Percentiles rank a stretch among this genome's conserved stretches.
phyloP scores from a whole-genome alignment of 176 grass and related monocot species.

The Musa schizocarpa region DNA sequence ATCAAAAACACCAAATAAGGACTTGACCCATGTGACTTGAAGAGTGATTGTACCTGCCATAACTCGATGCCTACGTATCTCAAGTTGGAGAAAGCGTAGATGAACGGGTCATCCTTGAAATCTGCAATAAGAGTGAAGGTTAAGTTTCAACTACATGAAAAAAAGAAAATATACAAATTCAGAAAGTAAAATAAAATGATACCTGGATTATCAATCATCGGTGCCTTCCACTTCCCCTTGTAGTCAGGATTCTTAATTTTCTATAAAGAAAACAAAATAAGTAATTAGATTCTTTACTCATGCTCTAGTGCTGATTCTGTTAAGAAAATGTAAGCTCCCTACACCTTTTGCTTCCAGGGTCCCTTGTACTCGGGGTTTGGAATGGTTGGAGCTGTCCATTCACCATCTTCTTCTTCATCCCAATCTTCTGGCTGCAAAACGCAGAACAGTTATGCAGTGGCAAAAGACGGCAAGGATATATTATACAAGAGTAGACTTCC shows the following conservation, averaged over 20 bases:
- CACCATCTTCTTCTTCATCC: slow-evolving; percentile 64
- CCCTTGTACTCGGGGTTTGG: slow-evolving; percentile 65
- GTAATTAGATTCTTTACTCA: background rate
- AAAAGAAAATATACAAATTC: background rate
- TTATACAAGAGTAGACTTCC: no score
- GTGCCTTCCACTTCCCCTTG: slow-evolving; percentile 73
- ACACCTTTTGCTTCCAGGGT: slow-evolving; percentile 48
- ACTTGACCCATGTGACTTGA: background rate
- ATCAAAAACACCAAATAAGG: background rate
- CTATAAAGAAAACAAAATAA: slow-evolving; percentile 18
- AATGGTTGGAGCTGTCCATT: slow-evolving; percentile 54
- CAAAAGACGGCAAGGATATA: background rate
- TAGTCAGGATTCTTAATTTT: slow-evolving; percentile 74
- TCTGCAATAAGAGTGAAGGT: slow-evolving; percentile 26
- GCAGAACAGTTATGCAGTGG: slow-evolving; percentile 2
- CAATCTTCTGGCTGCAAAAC: slow-evolving; percentile 49
- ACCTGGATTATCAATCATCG: slow-evolving; percentile 77
- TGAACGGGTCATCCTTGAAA: slow-evolving; percentile 54
- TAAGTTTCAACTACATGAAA: slow-evolving; percentile 2
- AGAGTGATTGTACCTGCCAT: slow-evolving; percentile 43
- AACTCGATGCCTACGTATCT: slow-evolving; percentile 65
- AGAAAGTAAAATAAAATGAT: background rate
- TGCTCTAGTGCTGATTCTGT: background rate
- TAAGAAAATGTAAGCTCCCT: background rate
- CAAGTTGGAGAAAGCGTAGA: slow-evolving; percentile 43